Conservation (phyloP, 106 monocot species). For the Dioscorea dumetorum region DNA sequence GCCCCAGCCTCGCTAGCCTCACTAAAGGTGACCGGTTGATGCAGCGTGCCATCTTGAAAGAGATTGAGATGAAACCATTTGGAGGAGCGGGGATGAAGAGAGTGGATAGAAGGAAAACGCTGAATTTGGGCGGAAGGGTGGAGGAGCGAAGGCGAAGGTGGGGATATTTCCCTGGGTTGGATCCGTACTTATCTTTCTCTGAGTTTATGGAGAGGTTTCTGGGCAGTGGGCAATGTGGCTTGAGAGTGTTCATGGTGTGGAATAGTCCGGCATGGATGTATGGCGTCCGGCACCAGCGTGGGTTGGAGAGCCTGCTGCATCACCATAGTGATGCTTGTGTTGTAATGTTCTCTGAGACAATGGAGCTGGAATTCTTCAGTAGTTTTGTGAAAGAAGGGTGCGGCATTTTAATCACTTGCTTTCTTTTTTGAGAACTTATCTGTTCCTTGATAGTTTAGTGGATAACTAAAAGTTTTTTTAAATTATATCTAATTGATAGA, state of each 20-base stretch:
- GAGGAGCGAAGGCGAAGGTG: constrained; percentile 27
- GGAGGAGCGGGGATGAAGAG: not conserved
- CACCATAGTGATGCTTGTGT: constrained; percentile 84
- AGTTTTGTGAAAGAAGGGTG: constrained; percentile 91
- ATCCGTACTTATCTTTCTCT: constrained; percentile 39
- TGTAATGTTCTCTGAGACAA: constrained; percentile 69
- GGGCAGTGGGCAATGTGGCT: constrained; percentile 18
- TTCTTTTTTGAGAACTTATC: not conserved
- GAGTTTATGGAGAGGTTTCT: constrained; percentile 72
- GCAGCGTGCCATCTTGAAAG: constrained; percentile 50
- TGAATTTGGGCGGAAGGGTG: constrained; percentile 14
- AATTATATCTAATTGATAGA: too few species aligned
- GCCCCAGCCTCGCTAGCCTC: constrained; percentile 24
- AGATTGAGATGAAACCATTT: constrained; percentile 53
- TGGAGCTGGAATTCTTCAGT: constrained; percentile 82
- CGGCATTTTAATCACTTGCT: not conserved
- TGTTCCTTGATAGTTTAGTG: not conserved
- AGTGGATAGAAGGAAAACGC: constrained; percentile 26
- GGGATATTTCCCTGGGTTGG: constrained; percentile 81
- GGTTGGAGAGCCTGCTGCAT: constrained; percentile 78
- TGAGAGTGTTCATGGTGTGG: constrained; percentile 95
- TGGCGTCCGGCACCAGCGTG: constrained; percentile 72
- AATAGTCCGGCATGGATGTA: constrained; percentile 86
- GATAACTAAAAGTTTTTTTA: too few species aligned
- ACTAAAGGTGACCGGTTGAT: constrained; percentile 64